Conservation (phyloP, 306 rosid genomes). For the Carpinus fangiana region DNA sequence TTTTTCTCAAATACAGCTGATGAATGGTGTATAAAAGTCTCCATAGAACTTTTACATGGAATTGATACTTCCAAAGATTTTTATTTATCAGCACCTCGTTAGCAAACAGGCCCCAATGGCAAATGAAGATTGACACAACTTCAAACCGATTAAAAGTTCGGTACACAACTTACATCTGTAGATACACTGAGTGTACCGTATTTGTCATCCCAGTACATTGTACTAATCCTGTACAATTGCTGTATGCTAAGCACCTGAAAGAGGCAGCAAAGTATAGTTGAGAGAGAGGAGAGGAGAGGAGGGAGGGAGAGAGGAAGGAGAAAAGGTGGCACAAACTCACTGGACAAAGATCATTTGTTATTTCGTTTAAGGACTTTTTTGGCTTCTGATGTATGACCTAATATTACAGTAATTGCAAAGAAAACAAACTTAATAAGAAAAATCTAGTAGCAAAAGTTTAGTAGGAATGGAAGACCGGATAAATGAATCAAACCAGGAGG, state of each 20-base stretch:
- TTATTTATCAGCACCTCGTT: too few species aligned
- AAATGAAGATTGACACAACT: too few species aligned
- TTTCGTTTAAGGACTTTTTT: conserved; percentile 72
- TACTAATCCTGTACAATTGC: conserved; percentile 95
- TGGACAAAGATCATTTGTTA: conserved; percentile 83
- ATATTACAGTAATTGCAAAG: conserved; percentile 13
- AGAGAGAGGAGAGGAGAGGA: background rate
- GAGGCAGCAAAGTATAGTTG: conserved; percentile 21
- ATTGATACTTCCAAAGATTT: too few species aligned
- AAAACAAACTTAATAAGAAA: conserved; percentile 5
- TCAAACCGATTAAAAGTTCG: too few species aligned
- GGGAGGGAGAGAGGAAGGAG: conserved; percentile 1
- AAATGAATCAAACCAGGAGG: conserved; percentile 61
- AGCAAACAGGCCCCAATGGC: too few species aligned
- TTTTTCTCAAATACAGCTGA: too few species aligned
- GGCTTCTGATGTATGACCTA: conserved; percentile 86
- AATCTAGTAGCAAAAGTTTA: background rate
- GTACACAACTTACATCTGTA: conserved; percentile 66
- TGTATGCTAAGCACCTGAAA: conserved; percentile 95
- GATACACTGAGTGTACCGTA: conserved; percentile 98
- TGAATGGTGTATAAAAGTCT: too few species aligned
- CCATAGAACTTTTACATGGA: too few species aligned
- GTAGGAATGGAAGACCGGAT: background rate
- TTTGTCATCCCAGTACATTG: conserved; percentile 99
- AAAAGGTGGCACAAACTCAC: conserved; percentile 40